A percentile compares a stretch with the other conserved stretches of the same genome.
These are phyloP conservation scores for Euphorbia celastroides DNA, from an alignment of 441 rosid species.

Conservation along the genomic window DNA sequence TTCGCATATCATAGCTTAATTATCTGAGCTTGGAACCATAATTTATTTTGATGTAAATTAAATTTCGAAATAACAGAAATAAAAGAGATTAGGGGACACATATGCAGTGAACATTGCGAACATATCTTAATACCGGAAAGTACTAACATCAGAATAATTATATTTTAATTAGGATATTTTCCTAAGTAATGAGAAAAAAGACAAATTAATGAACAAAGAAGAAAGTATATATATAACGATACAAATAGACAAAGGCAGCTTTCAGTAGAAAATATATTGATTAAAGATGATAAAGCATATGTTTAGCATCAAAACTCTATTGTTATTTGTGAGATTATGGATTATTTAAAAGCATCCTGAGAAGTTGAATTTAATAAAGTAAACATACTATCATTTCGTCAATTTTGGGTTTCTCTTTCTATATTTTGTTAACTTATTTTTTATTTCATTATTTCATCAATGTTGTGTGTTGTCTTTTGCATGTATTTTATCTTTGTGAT, in stretches of 20 bases:
- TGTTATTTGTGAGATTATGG: no score
- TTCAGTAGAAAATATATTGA: background rate
- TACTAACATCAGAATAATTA: background rate
- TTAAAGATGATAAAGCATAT: background rate
- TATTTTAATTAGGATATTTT: no score
- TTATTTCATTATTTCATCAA: no score
- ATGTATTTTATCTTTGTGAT: no score
- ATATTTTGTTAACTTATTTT: no score
- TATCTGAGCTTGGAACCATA: no score
- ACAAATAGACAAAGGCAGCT: background rate
- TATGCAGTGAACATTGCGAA: background rate
- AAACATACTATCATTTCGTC: background rate
- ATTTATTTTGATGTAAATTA: no score
- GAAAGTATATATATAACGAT: no score
- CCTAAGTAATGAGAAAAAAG: background rate
- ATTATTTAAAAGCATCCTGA: background rate
- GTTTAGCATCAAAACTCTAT: background rate
- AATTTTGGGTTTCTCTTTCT: no score
- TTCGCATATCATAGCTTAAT: no score
- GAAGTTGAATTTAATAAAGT: background rate
- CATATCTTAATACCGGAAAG: background rate
- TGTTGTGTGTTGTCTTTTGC: no score
- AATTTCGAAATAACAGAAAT: no score
- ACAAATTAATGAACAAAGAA: background rate
- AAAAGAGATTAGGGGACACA: background rate